Percentiles rank a stretch among this genome's conserved stretches.
Conservation (phyloP, 257 asterid species). For the Plantago ovata region DNA sequence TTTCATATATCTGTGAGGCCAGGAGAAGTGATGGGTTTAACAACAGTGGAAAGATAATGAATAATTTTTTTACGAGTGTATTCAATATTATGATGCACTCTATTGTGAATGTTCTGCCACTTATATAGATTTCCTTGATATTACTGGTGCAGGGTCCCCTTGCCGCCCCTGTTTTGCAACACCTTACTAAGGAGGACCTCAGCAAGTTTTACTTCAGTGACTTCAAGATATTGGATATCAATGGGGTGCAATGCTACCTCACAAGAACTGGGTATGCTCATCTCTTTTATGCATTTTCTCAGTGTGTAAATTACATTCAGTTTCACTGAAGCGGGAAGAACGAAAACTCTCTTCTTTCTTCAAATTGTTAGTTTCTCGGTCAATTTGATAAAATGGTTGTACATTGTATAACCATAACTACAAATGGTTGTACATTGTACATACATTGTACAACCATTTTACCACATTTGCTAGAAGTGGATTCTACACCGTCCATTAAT, state of each 20-base stretch:
- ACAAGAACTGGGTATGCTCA: conserved; percentile 84
- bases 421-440: too few relatives aligned
- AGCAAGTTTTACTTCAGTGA: conserved; percentile 92
- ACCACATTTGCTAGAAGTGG: too few relatives aligned
- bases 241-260: conserved; percentile 74
- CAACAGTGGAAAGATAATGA: too few relatives aligned
- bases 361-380: too few relatives aligned
- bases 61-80: too few relatives aligned
- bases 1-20: too few relatives aligned
- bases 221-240: conserved; percentile 72
- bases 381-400: too few relatives aligned
- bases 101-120: not conserved
- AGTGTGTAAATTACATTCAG: not conserved
- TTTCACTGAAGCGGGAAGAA: conserved; percentile 4
- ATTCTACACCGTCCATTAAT: too few relatives aligned
- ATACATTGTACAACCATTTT: too few relatives aligned
- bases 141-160: conserved; percentile 80
- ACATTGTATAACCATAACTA: too few relatives aligned
- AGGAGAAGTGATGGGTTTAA: too few relatives aligned
- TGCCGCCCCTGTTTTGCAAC: conserved; percentile 89
- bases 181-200: conserved; percentile 77
- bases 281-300: not conserved
- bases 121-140: conserved; percentile 16
- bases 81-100: not conserved
- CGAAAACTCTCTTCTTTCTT: not conserved